A percentile compares a stretch with the other conserved stretches of the same genome.
These are phyloP conservation scores for Endogone sp. DNA, from an alignment of 192 early-diverging fungal species.

Conservation along the genomic window DNA sequence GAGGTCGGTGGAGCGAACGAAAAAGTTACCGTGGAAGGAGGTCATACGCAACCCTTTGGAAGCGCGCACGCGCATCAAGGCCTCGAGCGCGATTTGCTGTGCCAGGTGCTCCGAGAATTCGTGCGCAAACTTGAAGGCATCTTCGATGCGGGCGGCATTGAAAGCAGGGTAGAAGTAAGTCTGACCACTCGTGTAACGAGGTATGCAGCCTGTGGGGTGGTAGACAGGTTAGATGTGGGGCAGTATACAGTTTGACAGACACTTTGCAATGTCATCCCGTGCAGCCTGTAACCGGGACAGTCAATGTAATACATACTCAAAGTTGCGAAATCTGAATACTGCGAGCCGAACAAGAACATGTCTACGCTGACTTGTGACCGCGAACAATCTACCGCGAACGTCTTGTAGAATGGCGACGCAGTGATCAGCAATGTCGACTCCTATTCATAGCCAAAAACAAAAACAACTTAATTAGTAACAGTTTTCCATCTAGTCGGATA, in stretches of 20 bases:
- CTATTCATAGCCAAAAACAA: constrained; percentile 21
- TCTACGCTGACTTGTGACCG: constrained; percentile 86
- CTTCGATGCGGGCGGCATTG: constrained; percentile 76
- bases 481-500: too few relatives aligned
- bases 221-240: not conserved
- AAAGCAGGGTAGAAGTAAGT: constrained; percentile 89
- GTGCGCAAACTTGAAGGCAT: constrained; percentile 76
- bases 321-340: constrained; percentile 88
- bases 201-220: constrained; percentile 48
- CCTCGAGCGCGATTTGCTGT: constrained; percentile 80
- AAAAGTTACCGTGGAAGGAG: constrained; percentile 96
- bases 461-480: not conserved
- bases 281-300: constrained; percentile 14
- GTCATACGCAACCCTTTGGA: constrained; percentile 86
- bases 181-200: constrained; percentile 87
- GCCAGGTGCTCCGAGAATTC: constrained; percentile 82
- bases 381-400: constrained; percentile 87
- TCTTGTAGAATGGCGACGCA: constrained; percentile 87
- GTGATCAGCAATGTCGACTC: constrained; percentile 82
- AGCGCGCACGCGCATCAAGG: constrained; percentile 89
- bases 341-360: constrained; percentile 80
- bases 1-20: constrained; percentile 91
- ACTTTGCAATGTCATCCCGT: not conserved
- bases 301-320: constrained; percentile 53
- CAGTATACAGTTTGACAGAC: too few relatives aligned